Conservation (phyloP, 257 asterid species). For the Solanum medicagineum region DNA sequence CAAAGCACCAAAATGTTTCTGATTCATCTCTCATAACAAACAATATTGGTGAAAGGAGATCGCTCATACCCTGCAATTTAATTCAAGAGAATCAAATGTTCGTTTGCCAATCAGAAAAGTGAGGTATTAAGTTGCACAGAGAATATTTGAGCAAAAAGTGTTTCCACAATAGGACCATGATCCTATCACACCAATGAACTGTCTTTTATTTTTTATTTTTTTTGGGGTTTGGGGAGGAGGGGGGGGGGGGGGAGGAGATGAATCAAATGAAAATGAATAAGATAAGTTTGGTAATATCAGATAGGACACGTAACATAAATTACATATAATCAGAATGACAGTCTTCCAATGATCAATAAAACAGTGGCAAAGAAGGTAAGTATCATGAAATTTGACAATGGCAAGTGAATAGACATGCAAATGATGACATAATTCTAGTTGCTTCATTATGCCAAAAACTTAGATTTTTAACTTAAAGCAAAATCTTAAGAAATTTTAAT, state of each 20-base stretch:
- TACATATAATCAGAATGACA: not conserved
- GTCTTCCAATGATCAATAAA: not conserved
- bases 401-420: not conserved
- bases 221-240: too few relatives aligned
- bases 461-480: not conserved
- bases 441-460: not conserved
- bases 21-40: constrained; percentile 90
- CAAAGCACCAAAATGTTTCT: constrained; percentile 97
- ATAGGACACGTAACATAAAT: not conserved
- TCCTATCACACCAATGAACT: not conserved
- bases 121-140: not conserved
- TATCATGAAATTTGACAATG: not conserved
- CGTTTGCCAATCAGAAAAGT: not conserved
- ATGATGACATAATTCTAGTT: not conserved
- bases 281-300: not conserved
- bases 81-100: not conserved
- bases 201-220: not conserved
- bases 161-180: not conserved
- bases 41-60: constrained; percentile 89
- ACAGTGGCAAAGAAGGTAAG: not conserved
- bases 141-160: not conserved
- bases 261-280: not conserved
- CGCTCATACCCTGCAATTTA: constrained; percentile 90
- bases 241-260: not conserved
- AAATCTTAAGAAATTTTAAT: not conserved